These are phyloP conservation scores for Heteromeles arbutifolia DNA, from an alignment of 306 rosid genomes.

Conservation along the genomic window DNA sequence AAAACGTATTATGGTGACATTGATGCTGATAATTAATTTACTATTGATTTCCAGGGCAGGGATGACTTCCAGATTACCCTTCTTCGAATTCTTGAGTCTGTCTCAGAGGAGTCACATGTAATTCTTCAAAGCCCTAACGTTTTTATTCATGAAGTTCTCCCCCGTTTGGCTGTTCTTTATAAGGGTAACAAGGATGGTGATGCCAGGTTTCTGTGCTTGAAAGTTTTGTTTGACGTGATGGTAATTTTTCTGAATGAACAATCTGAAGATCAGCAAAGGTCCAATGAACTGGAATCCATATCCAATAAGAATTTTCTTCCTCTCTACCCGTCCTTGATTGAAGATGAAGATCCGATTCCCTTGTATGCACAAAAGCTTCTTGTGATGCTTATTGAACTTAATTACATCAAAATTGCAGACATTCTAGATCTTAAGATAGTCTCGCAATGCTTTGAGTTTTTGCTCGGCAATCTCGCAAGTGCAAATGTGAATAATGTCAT, in stretches of 20 bases:
- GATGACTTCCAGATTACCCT: constrained; percentile 95
- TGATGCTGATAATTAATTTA: constrained; percentile 18
- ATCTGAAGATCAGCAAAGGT: constrained; percentile 56
- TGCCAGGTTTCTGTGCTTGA: constrained; percentile 94
- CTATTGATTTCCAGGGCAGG: constrained; percentile 71
- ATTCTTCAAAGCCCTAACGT: constrained; percentile 63
- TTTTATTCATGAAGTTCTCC: constrained; percentile 74
- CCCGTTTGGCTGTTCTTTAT: constrained; percentile 83
- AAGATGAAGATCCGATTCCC: constrained; percentile 95
- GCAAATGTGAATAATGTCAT: constrained; percentile 80
- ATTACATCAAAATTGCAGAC: constrained; percentile 68
- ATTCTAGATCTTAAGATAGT: constrained; percentile 78
- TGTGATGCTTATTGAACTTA: constrained; percentile 84
- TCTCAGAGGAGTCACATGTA: constrained; percentile 63
- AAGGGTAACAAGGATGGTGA: constrained; percentile 95
- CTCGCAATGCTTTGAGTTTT: constrained; percentile 94
- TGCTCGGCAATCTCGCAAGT: constrained; percentile 89
- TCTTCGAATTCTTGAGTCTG: constrained; percentile 78
- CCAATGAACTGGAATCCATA: constrained; percentile 57
- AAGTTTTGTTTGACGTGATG: constrained; percentile 79
- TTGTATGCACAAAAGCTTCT: constrained; percentile 94
- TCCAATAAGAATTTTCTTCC: constrained; percentile 78
- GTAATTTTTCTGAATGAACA: constrained; percentile 69
- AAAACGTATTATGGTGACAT: constrained; percentile 6
- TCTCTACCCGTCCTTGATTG: constrained; percentile 82